These are phyloP conservation scores for Acanthochlamys bracteata DNA, from an alignment of 106 monocot species.

Conservation along the genomic window DNA sequence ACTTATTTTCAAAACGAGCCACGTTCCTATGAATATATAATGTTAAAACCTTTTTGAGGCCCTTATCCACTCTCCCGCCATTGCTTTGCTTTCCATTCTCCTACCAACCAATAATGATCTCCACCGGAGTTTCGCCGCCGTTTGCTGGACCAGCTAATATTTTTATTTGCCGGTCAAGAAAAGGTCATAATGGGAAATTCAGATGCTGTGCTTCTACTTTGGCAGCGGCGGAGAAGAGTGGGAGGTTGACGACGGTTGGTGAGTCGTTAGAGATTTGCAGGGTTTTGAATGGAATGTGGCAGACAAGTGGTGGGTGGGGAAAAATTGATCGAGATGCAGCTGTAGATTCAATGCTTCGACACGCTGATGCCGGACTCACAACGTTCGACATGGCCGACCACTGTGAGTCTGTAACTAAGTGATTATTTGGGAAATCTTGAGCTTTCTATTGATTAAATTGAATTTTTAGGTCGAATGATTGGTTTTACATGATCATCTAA, in stretches of 20 bases:
- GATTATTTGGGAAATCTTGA: neutral
- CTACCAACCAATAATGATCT: too few species aligned
- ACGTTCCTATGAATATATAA: too few species aligned
- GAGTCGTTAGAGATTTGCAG: conserved; percentile 73
- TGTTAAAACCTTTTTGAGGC: too few species aligned
- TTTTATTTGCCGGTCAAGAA: too few species aligned
- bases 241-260: conserved; percentile 31
- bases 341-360: conserved; percentile 80
- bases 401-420: conserved; percentile 30
- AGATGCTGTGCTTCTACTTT: conserved; percentile 27
- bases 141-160: too few species aligned
- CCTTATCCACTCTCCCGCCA: too few species aligned
- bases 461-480: too few species aligned
- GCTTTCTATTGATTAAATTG: too few species aligned
- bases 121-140: too few species aligned
- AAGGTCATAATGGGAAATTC: neutral
- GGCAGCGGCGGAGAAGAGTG: conserved; percentile 10
- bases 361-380: conserved; percentile 80
- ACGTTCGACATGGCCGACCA: conserved; percentile 99
- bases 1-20: too few species aligned
- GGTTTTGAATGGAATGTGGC: conserved; percentile 97
- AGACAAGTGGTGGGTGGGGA: conserved; percentile 98
- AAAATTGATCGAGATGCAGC: conserved; percentile 83
- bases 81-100: too few species aligned
- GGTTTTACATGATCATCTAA: too few species aligned